phyloP scores from a whole-genome alignment of 352 stramenopile species.

The Globisporangium perplexum region DNA sequence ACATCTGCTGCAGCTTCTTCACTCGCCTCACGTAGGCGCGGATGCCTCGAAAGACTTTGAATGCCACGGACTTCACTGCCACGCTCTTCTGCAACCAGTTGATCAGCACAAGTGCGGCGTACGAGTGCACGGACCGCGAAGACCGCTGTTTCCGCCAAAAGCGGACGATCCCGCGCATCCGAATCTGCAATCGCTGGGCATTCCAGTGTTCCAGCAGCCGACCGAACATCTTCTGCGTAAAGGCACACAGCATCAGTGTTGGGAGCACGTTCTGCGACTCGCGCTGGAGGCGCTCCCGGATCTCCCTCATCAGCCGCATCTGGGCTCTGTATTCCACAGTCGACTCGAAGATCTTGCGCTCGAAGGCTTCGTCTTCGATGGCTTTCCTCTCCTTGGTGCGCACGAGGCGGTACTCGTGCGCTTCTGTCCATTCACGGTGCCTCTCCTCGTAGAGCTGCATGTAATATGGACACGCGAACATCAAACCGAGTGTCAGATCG shows the following conservation, averaged over 20 bases:
- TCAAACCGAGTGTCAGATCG: not conserved
- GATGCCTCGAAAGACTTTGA: conserved; percentile 49
- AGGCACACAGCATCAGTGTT: conserved; percentile 35
- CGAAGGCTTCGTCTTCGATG: conserved; percentile 41
- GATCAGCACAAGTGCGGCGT: conserved; percentile 36
- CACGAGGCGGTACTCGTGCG: conserved; percentile 29
- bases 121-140: conserved; percentile 21
- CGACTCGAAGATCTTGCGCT: conserved; percentile 34
- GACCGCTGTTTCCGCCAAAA: conserved; percentile 42
- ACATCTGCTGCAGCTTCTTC: conserved; percentile 49
- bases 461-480: not conserved
- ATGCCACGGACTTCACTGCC: conserved; percentile 40
- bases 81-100: conserved; percentile 65
- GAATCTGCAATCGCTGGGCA: conserved; percentile 22
- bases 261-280: conserved; percentile 39
- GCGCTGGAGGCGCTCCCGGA: conserved; percentile 25
- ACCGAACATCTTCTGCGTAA: conserved; percentile 37
- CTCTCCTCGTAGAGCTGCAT: conserved; percentile 35
- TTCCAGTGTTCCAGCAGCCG: conserved; percentile 33
- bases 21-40: conserved; percentile 43
- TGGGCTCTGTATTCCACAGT: conserved; percentile 41
- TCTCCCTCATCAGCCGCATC: conserved; percentile 30
- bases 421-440: conserved; percentile 31
- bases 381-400: conserved; percentile 27
- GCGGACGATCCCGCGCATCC: conserved; percentile 31